phyloP scores from a whole-genome alignment of 2,329 filamentous ascomycete species.

The Penicillium sp. region DNA sequence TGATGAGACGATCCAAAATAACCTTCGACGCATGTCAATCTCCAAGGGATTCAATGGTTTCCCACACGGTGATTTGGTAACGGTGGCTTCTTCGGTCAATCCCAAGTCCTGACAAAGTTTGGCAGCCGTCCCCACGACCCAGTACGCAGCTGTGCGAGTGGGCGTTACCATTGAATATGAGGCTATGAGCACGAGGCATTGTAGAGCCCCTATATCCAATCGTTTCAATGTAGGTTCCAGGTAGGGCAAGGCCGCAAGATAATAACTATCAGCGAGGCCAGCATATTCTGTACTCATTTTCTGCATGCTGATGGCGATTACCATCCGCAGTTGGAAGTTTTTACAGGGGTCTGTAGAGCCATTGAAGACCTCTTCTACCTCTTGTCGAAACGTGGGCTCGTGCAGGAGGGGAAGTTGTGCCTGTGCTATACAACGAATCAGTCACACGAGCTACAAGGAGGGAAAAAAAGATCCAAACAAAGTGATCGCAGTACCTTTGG shows the following conservation, averaged over 20 bases:
- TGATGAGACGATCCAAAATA: conserved; percentile 83
- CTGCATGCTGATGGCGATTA: conserved; percentile 91
- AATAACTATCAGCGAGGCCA: conserved; percentile 93
- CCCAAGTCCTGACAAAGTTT: conserved; percentile 87
- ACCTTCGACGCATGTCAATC: conserved; percentile 82
- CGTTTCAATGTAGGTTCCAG: conserved; percentile 79
- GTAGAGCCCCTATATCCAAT: conserved; percentile 88
- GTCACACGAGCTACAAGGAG: conserved; percentile 2
- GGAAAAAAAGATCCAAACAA: not conserved
- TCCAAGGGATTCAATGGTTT: conserved; percentile 67
- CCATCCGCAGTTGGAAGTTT: conserved; percentile 86
- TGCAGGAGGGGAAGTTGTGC: conserved; percentile 85
- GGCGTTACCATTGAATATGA: conserved; percentile 92
- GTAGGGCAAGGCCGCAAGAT: conserved; percentile 80
- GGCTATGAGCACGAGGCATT: conserved; percentile 82
- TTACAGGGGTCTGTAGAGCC: conserved; percentile 76
- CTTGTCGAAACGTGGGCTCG: conserved; percentile 72
- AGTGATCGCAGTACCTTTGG: conserved; percentile 62
- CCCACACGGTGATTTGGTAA: conserved; percentile 62
- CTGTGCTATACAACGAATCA: conserved; percentile 62
- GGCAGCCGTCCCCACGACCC: conserved; percentile 83
- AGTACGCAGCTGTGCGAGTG: conserved; percentile 88
- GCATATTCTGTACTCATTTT: conserved; percentile 87
- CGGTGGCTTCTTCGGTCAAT: conserved; percentile 84
- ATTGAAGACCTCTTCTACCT: conserved; percentile 77